These are phyloP conservation scores for Decorospora gaudefroyi DNA, from an alignment of 2,329 filamentous ascomycete species.

Conservation along the genomic window DNA sequence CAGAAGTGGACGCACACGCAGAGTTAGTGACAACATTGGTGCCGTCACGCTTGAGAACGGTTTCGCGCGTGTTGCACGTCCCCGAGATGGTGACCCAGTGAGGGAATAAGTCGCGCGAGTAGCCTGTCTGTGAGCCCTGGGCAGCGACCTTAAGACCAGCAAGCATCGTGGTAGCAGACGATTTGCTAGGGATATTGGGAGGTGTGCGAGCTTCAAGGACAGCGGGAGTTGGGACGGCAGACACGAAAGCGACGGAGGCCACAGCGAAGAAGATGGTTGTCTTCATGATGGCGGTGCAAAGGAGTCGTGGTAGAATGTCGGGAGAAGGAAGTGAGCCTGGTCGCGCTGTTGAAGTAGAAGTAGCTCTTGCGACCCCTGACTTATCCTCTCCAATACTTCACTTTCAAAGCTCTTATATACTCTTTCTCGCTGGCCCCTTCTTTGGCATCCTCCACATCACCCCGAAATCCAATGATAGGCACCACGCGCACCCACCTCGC, in stretches of 20 bases:
- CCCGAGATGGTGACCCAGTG: constrained; percentile 67
- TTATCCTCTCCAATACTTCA: constrained; percentile 9
- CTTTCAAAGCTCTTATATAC: constrained; percentile 26
- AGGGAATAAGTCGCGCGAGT: constrained; percentile 70
- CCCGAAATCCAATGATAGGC: constrained; percentile 36
- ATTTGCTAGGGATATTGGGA: constrained; percentile 66
- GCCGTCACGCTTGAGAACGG: constrained; percentile 75
- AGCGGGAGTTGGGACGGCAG: constrained; percentile 38
- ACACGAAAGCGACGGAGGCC: constrained; percentile 28
- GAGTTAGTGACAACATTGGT: constrained; percentile 62
- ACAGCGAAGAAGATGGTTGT: constrained; percentile 32
- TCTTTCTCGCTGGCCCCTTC: not conserved
- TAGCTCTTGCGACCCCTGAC: constrained; percentile 3
- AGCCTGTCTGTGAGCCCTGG: constrained; percentile 60
- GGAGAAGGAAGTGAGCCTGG: not conserved
- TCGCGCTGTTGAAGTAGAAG: constrained; percentile 1
- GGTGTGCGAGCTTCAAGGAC: constrained; percentile 47
- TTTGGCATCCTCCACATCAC: constrained; percentile 7
- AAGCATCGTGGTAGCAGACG: constrained; percentile 63
- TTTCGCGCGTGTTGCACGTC: constrained; percentile 72
- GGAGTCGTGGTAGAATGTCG: not conserved
- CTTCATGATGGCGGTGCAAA: constrained; percentile 35
- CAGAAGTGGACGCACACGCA: constrained; percentile 66
- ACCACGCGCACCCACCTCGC: constrained; percentile 36
- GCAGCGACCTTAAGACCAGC: constrained; percentile 62